Conservation (phyloP, 306 rosid genomes). For the Malus fusca region DNA sequence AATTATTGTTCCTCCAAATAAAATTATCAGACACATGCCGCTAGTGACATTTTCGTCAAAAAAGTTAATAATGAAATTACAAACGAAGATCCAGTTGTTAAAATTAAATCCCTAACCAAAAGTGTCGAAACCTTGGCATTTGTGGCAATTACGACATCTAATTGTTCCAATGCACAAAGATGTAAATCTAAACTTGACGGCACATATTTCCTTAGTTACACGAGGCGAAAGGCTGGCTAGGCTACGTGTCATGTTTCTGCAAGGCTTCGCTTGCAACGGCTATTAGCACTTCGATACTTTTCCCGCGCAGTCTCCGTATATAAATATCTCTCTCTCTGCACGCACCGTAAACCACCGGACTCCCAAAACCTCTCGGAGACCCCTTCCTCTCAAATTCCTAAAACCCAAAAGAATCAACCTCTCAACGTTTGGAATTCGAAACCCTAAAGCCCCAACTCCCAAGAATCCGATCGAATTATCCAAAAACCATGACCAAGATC, state of each 20-base stretch:
- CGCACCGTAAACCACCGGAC: not conserved
- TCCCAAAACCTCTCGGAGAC: not conserved
- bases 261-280: slow-evolving; percentile 12
- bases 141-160: not conserved
- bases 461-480: not conserved
- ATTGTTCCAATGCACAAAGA: too few species aligned
- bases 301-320: slow-evolving; percentile 21
- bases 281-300: not conserved
- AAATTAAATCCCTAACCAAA: too few species aligned
- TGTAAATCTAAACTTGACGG: not conserved
- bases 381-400: not conserved
- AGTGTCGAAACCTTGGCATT: too few species aligned
- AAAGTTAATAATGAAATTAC: too few species aligned
- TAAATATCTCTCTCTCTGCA: not conserved
- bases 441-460: not conserved
- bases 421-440: not conserved
- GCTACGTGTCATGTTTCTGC: not conserved
- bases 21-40: too few species aligned
- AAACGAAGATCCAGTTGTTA: too few species aligned
- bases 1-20: too few species aligned
- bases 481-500: slow-evolving; percentile 48
- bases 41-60: too few species aligned
- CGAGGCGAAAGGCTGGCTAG: not conserved
- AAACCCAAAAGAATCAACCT: not conserved
- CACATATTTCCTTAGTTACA: not conserved